Evolutionary conservation across 345 rosid species (phyloP).

Genomic region (Stellera chamaejasme): DNA sequence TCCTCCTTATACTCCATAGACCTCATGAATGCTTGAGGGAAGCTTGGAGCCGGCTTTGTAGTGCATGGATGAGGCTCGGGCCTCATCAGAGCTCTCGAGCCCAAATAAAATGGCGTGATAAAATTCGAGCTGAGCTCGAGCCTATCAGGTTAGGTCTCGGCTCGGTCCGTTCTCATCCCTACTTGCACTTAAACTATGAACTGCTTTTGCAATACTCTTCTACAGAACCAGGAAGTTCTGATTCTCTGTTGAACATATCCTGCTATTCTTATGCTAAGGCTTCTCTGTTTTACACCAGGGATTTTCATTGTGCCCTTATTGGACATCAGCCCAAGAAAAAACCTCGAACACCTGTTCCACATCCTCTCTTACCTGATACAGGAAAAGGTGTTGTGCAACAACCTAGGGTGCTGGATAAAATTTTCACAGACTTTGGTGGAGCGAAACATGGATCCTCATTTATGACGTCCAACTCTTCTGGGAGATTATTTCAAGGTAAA

Average conservation of each 20-base stretch:
- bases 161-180: no score
- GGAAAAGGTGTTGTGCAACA: slow-evolving; percentile 17
- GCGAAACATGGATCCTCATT: slow-evolving; percentile 23
- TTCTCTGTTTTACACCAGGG: slow-evolving; percentile 38
- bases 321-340: slow-evolving; percentile 61
- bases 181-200: no score
- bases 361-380: slow-evolving; percentile 17
- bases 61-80: no score
- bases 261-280: not conserved
- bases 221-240: no score
- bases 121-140: no score
- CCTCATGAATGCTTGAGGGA: no score
- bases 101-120: no score
- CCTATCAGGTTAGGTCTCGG: no score
- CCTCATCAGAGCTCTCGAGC: no score
- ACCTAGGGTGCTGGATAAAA: slow-evolving; percentile 22
- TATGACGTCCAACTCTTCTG: slow-evolving; percentile 16
- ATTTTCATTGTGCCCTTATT: slow-evolving; percentile 61
- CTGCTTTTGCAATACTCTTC: no score
- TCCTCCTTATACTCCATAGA: no score
- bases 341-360: slow-evolving; percentile 22
- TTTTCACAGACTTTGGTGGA: slow-evolving; percentile 13
- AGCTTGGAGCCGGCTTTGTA: no score
- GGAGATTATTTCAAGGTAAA: slow-evolving; percentile 29
- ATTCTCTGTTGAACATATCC: not conserved